phyloP scores from a whole-genome alignment of 768 basidiomycete species.

The Tylopilus balloui region DNA sequence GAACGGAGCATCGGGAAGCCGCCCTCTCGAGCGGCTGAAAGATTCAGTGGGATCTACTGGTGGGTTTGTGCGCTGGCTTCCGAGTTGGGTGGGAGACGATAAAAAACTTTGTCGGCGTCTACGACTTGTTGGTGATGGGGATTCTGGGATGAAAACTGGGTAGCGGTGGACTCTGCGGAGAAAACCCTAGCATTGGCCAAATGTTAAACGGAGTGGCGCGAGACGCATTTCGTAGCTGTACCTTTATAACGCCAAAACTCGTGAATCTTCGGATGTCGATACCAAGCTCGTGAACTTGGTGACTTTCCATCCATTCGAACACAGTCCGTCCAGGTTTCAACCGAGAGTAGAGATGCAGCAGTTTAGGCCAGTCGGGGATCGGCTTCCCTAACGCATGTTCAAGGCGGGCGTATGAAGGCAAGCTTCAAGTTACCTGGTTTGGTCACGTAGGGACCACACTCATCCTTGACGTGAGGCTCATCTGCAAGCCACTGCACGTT shows the following conservation, averaged over 20 bases:
- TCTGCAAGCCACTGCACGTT: conserved; percentile 85
- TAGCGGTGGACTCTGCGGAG: conserved; percentile 91
- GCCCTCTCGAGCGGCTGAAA: conserved; percentile 19
- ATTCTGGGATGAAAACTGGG: conserved; percentile 63
- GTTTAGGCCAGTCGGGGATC: conserved; percentile 81
- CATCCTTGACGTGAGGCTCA: conserved; percentile 76
- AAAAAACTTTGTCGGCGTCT: conserved; percentile 32
- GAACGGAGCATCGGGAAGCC: conserved; percentile 19
- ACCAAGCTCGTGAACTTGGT: conserved; percentile 64
- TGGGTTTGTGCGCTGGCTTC: conserved; percentile 8
- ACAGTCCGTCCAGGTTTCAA: conserved; percentile 80
- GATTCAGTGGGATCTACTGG: conserved; percentile 12
- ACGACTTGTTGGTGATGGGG: conserved; percentile 18
- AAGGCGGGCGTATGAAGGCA: neutral
- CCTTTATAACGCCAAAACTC: conserved; percentile 97
- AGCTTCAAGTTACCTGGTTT: conserved; percentile 48
- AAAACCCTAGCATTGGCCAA: conserved; percentile 59
- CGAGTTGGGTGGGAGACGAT: conserved; percentile 11
- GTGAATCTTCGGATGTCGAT: conserved; percentile 94
- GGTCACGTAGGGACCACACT: conserved; percentile 91
- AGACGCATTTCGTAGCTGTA: conserved; percentile 21
- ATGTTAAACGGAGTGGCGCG: neutral
- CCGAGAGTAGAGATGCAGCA: conserved; percentile 83
- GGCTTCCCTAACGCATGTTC: conserved; percentile 39
- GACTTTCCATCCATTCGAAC: conserved; percentile 80